Base-by-base conservation (phyloP, 306 rosid genomes). In the Begonia masoniana region DNA sequence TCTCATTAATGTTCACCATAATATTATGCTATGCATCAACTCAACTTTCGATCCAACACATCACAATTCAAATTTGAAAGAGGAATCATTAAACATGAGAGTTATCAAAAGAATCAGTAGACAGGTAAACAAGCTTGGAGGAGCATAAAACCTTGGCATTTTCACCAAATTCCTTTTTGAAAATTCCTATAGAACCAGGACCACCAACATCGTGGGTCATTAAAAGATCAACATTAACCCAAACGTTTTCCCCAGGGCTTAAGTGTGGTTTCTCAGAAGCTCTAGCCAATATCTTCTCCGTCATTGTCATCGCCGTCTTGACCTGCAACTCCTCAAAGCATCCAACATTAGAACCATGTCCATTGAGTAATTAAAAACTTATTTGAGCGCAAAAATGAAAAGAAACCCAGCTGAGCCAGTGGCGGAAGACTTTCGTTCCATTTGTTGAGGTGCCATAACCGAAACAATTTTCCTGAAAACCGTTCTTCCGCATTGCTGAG, bases 131-230 rank as follows among this genome's bases (percentile, higher is more conserved):
- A 26, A 26, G 35, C 35, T 26, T 26, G 8, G 1, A 6, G 0
- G 39, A 31, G 9, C 39, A 31, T 58, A 51, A 23, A 58, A 89
- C 97, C 95, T 85, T 82, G 0, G 97, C 94, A 51, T 83, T 59
- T 55, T 85, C 72, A 57, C 97, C 97, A 54, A 91, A 91, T 70
- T 91, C 97, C 63, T 65, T 91, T 81, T 91, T 85, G 71, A 91
- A 91, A 66, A 91, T 75, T 10, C 97, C 97, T 31, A 85, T 58
- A n/a, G 94, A 73, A 59, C 97, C 97, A 51, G 97, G 97, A 47
- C 97, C 94, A 57, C 86, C 83, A 2, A 91, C 92, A 73, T 91
- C 97, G 69, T 91, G 95, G 52, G 91, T 91, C 97, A 91, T 91
- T 73, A 91, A 81, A 63, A 78, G 41, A 61, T 91, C 97, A 59